Evolutionary conservation across 2,329 filamentous ascomycete species (phyloP), one percentile per base, ranked within the genome.

Genomic region (Leptodontidium sp.): DNA sequence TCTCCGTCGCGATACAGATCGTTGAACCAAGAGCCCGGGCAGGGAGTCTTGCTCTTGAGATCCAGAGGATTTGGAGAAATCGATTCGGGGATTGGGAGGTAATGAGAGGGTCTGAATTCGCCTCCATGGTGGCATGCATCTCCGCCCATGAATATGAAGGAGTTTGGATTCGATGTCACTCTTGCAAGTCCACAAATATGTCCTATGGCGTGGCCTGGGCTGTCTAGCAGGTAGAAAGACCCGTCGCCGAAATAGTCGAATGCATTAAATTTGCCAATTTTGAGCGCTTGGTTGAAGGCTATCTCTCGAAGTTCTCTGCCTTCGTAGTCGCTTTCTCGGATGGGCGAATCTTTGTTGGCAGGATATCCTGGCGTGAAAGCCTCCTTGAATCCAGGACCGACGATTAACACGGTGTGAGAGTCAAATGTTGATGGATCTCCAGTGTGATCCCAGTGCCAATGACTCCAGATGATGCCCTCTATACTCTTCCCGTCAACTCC

Each of bases 161-260:
- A 80, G 43, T 74, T 75, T 0, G 75, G 73, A 15, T 61, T 68
- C 15, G 68, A 58, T 0, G 78, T 81, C 0, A 80, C 80, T 9
- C 83, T 74, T 1, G 81, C 82, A 4, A 84, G 71, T 1, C 76
- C 83, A 55, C 78, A 82, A 0, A 84, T 74, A 66, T 84, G 82
- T 0, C 81, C 82, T 1, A 84, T 75, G 0, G 82, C 81, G 72
- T 88, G 85, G 1, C 87, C 87, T 0, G 85, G 85, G 2, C 82
- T 78, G 67, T 84, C 80, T 0, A 84, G 72, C 1, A 89, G 78
- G 73, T 87, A 88, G 71, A 89, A 86, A 26, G 79, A 82, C 0
- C 86, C 86, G 73, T 89, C 86, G 2, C 82, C 82, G 66, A 87
- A 88, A 73, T 83, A 88, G 73, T 89, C 86, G 32, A 79, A 77